Conservation (phyloP, 345 rosid species). For the Turritis glabra region DNA sequence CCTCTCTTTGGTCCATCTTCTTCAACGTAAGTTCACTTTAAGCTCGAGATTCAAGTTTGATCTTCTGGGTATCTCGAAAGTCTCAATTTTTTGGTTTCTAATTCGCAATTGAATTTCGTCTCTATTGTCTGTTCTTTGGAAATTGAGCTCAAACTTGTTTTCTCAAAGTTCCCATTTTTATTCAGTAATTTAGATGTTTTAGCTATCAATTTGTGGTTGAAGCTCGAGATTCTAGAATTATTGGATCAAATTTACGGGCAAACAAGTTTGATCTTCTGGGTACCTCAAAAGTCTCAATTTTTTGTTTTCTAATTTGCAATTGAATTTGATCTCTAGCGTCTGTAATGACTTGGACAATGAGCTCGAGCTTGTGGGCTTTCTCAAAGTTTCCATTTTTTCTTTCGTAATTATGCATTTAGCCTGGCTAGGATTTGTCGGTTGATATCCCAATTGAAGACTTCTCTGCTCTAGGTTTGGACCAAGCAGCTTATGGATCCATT, state of each 20-base stretch:
- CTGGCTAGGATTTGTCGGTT: neutral
- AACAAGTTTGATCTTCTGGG: neutral
- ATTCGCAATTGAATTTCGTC: neutral
- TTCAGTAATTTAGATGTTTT: neutral
- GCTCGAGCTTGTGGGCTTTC: neutral
- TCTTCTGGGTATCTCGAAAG: slow-evolving; percentile 15
- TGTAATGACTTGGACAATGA: neutral
- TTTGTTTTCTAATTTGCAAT: neutral
- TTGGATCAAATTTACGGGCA: neutral
- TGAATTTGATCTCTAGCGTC: neutral
- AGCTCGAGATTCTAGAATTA: neutral
- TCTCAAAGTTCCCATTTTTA: slow-evolving; percentile 4
- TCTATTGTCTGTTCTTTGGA: neutral
- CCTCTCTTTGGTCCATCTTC: slow-evolving; percentile 97
- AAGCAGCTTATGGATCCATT: slow-evolving; percentile 2
- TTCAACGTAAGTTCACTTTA: slow-evolving; percentile 54
- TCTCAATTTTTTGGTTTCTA: neutral
- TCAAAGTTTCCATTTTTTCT: slow-evolving; percentile 17
- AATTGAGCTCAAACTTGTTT: neutral
- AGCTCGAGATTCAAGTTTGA: neutral
- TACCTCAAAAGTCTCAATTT: neutral
- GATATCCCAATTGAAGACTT: neutral
- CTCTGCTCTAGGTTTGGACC: neutral
- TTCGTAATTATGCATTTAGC: neutral
- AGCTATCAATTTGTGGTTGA: neutral